These are phyloP conservation scores for Sugiyamaella lignohabitans DNA, from an alignment of 805 yeast species.

Conservation along the genomic window DNA sequence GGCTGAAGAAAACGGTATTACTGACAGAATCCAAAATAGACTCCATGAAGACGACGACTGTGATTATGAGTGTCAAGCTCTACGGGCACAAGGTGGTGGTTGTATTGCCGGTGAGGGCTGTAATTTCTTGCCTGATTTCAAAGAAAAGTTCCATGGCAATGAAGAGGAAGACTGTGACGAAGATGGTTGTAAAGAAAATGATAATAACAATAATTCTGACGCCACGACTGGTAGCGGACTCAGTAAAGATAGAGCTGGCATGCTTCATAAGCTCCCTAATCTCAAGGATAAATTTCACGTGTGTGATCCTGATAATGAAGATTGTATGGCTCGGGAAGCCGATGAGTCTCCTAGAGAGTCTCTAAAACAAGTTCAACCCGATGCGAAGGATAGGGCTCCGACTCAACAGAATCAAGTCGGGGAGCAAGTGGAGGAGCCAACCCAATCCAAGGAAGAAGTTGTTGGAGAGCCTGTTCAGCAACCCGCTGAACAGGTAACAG, in stretches of 20 bases:
- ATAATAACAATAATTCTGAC: not conserved
- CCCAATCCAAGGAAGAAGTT: too few species aligned
- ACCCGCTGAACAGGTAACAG: not conserved
- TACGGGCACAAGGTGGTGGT: not conserved
- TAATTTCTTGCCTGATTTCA: not conserved
- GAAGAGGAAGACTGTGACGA: slow-evolving; percentile 5
- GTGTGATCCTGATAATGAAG: slow-evolving; percentile 3
- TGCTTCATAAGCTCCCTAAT: not conserved
- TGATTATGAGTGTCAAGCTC: not conserved
- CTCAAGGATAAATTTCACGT: not conserved
- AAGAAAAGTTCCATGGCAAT: not conserved
- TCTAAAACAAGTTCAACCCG: too few species aligned
- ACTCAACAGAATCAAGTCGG: too few species aligned
- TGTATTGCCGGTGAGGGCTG: not conserved
- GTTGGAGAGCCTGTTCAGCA: not conserved
- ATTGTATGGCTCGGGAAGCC: not conserved
- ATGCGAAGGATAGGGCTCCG: too few species aligned
- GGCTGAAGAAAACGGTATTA: not conserved
- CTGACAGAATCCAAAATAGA: not conserved
- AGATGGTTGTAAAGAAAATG: slow-evolving; percentile 2
- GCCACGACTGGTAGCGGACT: not conserved
- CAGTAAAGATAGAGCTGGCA: slow-evolving; percentile 3
- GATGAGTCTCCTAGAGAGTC: too few species aligned
- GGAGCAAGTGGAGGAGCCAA: too few species aligned
- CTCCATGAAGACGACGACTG: not conserved